Evolutionary conservation across 1,284 basidiomycete species (phyloP).

Genomic region (Ceratobasidium sp.): DNA sequence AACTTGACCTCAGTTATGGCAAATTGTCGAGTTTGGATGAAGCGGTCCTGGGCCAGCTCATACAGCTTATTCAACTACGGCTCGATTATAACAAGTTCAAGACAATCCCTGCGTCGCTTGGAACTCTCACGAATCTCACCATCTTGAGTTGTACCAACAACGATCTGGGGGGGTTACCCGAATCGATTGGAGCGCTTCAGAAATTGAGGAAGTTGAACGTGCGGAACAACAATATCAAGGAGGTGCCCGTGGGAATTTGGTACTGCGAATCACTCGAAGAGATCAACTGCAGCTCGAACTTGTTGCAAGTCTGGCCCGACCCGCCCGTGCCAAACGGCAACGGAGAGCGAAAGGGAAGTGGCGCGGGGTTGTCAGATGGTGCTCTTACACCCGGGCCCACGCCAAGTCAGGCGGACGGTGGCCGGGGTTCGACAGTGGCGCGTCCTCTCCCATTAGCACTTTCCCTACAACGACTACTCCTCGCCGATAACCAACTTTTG

Average conservation of each 20-base stretch:
- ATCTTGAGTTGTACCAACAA: constrained; percentile 89
- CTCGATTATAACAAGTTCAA: constrained; percentile 89
- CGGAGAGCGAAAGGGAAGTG: constrained; percentile 48
- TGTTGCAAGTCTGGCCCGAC: constrained; percentile 75
- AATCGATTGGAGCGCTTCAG: constrained; percentile 76
- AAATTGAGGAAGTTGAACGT: constrained; percentile 81
- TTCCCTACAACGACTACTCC: constrained; percentile 76
- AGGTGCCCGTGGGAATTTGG: constrained; percentile 83
- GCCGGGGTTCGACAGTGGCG: constrained; percentile 43
- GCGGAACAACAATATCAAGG: constrained; percentile 88
- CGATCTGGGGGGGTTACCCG: constrained; percentile 77
- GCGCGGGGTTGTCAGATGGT: constrained; percentile 37
- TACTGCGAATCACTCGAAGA: constrained; percentile 73
- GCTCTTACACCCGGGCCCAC: constrained; percentile 40
- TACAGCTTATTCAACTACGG: constrained; percentile 72
- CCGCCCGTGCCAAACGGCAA: constrained; percentile 54
- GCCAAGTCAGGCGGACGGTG: constrained; percentile 20
- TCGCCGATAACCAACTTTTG: constrained; percentile 88
- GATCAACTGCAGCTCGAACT: constrained; percentile 90
- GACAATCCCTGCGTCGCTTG: constrained; percentile 80
- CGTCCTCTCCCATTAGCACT: constrained; percentile 69
- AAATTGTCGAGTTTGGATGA: constrained; percentile 88
- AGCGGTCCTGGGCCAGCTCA: constrained; percentile 70
- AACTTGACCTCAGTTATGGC: constrained; percentile 86
- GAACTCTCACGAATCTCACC: constrained; percentile 72